Percentiles rank a stretch among this genome's conserved stretches.
These are phyloP conservation scores for Turritis glabra DNA, from an alignment of 345 rosid genomes.

Conservation along the genomic window DNA sequence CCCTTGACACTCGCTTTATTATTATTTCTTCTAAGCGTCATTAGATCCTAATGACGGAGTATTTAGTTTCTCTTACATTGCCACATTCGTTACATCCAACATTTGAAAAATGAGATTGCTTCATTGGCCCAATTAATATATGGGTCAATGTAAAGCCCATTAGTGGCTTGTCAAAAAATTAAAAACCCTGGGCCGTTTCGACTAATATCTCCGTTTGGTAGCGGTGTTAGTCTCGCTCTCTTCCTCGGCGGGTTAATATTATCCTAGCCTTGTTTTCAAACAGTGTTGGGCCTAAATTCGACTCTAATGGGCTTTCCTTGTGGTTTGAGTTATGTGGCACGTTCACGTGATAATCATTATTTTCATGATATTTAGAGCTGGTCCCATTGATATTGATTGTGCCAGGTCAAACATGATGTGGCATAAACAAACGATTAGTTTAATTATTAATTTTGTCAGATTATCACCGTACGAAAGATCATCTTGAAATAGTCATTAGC, in stretches of 20 bases:
- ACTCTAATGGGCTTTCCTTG: neutral
- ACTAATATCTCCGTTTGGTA: neutral
- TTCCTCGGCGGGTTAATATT: neutral
- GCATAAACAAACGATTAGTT: constrained; percentile 14
- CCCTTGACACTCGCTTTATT: neutral
- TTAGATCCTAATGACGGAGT: neutral
- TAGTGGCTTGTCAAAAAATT: neutral
- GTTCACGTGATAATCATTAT: constrained; percentile 8
- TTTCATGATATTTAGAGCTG: neutral
- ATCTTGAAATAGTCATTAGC: neutral
- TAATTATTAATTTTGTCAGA: constrained; percentile 5
- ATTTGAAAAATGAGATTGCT: neutral
- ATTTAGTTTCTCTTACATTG: neutral
- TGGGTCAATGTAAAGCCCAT: neutral
- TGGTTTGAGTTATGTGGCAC: constrained; percentile 14
- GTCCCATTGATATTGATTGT: constrained; percentile 12
- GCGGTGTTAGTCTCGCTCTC: neutral
- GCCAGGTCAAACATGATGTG: constrained; percentile 31
- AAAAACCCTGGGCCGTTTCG: neutral
- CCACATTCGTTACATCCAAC: neutral
- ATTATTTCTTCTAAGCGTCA: neutral
- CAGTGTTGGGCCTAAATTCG: neutral
- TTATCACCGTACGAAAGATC: neutral
- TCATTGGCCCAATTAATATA: neutral
- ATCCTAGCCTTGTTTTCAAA: neutral